Conservation (phyloP, 345 rosid species). For the Heritiera fomes region DNA sequence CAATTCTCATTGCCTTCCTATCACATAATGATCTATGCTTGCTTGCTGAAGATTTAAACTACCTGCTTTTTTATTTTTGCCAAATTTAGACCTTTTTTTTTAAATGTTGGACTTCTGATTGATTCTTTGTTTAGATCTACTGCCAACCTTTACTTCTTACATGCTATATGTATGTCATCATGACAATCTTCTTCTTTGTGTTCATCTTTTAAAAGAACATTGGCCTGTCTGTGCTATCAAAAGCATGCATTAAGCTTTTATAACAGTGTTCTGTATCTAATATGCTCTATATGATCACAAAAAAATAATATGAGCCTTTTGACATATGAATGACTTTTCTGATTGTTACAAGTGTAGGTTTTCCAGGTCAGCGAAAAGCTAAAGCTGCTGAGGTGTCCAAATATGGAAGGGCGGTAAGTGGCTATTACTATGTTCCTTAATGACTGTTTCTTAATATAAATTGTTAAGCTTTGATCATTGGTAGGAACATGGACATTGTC, state of each 20-base stretch:
- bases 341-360: conserved; percentile 25
- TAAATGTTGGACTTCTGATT: not conserved
- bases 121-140: not conserved
- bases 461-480: not conserved
- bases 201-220: not conserved
- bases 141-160: not conserved
- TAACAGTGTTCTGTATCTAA: not conserved
- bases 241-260: not conserved
- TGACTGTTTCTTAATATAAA: not conserved
- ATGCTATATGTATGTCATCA: not conserved
- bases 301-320: conserved; percentile 2
- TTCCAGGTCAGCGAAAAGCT: conserved; percentile 40
- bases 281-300: not conserved
- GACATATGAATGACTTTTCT: not conserved
- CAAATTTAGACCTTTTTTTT: not conserved
- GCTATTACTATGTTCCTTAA: not conserved
- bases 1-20: not conserved
- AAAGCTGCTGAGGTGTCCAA: conserved; percentile 41
- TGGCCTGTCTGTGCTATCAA: not conserved
- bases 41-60: not conserved
- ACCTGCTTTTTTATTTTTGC: not conserved
- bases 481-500: conserved; percentile 7
- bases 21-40: not conserved
- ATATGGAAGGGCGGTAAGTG: conserved; percentile 47
- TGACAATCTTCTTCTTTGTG: not conserved